A percentile compares a stretch with the other conserved stretches of the same genome.
Evolutionary conservation across 352 stramenopile genomes (phyloP).

Genomic region (Thraustochytrium sp.): DNA sequence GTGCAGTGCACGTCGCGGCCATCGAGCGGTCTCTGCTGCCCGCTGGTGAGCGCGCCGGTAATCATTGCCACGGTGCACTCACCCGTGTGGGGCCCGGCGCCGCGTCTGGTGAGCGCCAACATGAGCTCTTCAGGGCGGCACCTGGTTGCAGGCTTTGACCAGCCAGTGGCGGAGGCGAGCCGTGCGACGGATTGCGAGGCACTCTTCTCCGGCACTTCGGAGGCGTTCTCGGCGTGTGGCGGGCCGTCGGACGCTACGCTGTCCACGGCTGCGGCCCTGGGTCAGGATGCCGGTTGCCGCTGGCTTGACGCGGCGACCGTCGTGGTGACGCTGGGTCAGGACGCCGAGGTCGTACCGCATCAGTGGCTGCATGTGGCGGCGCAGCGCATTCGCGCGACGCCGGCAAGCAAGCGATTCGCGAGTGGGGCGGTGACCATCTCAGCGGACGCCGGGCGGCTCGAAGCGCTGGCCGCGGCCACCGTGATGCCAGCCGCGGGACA

Average conservation of each 20-base stretch:
- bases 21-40: not conserved
- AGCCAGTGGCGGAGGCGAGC: not conserved
- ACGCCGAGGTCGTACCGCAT: not conserved
- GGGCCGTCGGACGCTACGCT: not conserved
- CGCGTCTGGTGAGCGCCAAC: not conserved
- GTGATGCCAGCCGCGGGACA: no score
- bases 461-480: no score
- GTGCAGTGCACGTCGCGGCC: not conserved
- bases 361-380: conserved; percentile 2
- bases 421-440: not conserved
- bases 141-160: not conserved
- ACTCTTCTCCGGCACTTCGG: conserved; percentile 1
- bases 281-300: not conserved
- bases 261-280: not conserved
- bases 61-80: not conserved
- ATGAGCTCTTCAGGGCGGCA: conserved; percentile 9
- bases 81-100: not conserved
- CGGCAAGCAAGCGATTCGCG: not conserved
- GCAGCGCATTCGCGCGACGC: not conserved
- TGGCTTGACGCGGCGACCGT: not conserved
- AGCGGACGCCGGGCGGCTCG: no score
- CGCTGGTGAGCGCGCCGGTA: not conserved
- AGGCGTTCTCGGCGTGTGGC: not conserved
- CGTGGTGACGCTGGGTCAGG: not conserved
- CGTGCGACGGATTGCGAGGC: not conserved